Conservation (phyloP, 2,329 filamentous ascomycete species). For the Sarocladium kiliense region DNA sequence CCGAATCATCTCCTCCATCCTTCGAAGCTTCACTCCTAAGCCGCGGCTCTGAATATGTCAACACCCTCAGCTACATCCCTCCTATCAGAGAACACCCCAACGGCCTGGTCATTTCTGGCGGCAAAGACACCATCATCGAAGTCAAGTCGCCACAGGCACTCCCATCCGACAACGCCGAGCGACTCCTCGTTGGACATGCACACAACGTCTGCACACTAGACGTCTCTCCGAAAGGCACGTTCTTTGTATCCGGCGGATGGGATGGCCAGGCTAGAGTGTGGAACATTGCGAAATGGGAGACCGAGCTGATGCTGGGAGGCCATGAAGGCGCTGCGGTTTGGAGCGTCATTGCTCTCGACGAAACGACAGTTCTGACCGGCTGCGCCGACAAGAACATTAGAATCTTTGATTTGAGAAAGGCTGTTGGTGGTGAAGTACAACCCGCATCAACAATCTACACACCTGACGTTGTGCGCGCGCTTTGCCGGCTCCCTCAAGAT, state of each 20-base stretch:
- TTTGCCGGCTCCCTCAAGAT: conserved; percentile 70
- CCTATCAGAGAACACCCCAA: conserved; percentile 65
- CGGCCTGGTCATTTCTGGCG: conserved; percentile 80
- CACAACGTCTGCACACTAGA: conserved; percentile 87
- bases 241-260: conserved; percentile 90
- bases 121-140: conserved; percentile 90
- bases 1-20: conserved; percentile 57
- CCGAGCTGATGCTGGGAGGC: conserved; percentile 63
- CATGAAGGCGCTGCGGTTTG: conserved; percentile 77
- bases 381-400: conserved; percentile 89
- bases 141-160: conserved; percentile 67
- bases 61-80: conserved; percentile 71
- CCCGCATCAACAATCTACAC: conserved; percentile 55
- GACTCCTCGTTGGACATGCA: conserved; percentile 78
- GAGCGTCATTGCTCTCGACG: conserved; percentile 82
- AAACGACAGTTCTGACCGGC: conserved; percentile 78
- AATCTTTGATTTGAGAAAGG: conserved; percentile 67
- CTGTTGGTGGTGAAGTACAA: conserved; percentile 42
- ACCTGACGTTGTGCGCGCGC: conserved; percentile 79
- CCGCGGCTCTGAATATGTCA: conserved; percentile 81
- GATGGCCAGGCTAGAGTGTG: conserved; percentile 84
- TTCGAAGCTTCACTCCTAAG: conserved; percentile 77
- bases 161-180: conserved; percentile 73
- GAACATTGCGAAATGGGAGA: conserved; percentile 81
- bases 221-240: conserved; percentile 64